Evolutionary conservation across 441 rosid species (phyloP).

Genomic region (Bocquillonia castaneifolia): DNA sequence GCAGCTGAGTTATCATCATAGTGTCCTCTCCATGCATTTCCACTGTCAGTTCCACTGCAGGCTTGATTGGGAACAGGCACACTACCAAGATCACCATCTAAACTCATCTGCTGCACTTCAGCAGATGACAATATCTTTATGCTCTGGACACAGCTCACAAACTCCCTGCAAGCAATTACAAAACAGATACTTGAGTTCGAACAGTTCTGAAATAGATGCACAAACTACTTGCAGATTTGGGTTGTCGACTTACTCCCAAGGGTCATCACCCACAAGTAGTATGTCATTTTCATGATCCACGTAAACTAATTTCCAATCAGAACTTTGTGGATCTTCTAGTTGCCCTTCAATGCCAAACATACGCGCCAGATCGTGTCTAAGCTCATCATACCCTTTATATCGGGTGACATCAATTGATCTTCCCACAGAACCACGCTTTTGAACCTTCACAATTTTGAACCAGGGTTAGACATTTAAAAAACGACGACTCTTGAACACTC

Average conservation of each 20-base stretch:
- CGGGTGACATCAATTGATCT: conserved; percentile 91
- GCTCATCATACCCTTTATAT: conserved; percentile 75
- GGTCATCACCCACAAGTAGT: conserved; percentile 91
- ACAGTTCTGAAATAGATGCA: background rate
- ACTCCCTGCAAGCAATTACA: conserved; percentile 53
- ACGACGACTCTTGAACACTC: no score
- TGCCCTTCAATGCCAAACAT: conserved; percentile 98
- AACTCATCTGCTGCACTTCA: conserved; percentile 96
- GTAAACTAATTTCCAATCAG: conserved; percentile 91
- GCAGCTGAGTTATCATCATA: conserved; percentile 78
- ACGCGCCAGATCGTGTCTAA: conserved; percentile 78
- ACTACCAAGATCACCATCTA: conserved; percentile 77
- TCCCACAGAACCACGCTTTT: conserved; percentile 97
- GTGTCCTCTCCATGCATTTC: conserved; percentile 83
- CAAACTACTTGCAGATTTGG: background rate
- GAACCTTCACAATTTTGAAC: conserved; percentile 51
- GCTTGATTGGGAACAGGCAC: conserved; percentile 66
- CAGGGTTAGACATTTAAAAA: background rate
- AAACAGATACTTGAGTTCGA: background rate
- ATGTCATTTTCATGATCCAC: conserved; percentile 91
- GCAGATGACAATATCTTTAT: conserved; percentile 86
- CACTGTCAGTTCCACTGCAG: conserved; percentile 80
- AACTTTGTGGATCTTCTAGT: conserved; percentile 82
- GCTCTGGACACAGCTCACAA: conserved; percentile 86
- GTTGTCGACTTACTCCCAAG: conserved; percentile 83